Percentiles rank a stretch among this genome's conserved stretches.
These are phyloP conservation scores for Suillus hirtellus DNA, from an alignment of 768 basidiomycete species.

Conservation along the genomic window DNA sequence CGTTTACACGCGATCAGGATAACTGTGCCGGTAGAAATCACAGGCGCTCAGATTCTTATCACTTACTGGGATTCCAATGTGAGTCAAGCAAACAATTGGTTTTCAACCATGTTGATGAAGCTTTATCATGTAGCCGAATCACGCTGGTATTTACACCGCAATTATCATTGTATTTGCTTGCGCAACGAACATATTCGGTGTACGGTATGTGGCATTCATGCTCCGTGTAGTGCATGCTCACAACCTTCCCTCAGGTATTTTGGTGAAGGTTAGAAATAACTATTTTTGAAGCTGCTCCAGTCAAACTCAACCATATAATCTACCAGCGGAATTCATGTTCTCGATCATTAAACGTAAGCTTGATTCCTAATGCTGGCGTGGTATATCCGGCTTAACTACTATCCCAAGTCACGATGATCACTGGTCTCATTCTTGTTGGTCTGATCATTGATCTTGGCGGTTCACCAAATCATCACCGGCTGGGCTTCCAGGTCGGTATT, in stretches of 20 bases:
- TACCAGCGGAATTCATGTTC: constrained; percentile 62
- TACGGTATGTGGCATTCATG: constrained; percentile 40
- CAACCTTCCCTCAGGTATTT: constrained; percentile 45
- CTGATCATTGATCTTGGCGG: constrained; percentile 80
- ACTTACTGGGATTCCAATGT: constrained; percentile 72
- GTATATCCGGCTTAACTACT: constrained; percentile 10
- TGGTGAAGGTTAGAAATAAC: constrained; percentile 52
- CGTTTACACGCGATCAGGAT: constrained; percentile 39
- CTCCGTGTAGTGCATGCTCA: not conserved
- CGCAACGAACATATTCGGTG: constrained; percentile 69
- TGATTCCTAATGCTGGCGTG: not conserved
- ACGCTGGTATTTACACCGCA: constrained; percentile 57
- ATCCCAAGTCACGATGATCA: constrained; percentile 54
- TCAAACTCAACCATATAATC: not conserved
- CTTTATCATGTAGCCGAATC: constrained; percentile 37
- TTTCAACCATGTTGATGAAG: not conserved
- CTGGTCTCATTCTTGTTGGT: constrained; percentile 56
- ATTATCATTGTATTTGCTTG: constrained; percentile 59
- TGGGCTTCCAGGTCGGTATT: constrained; percentile 61
- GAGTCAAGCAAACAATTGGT: constrained; percentile 16
- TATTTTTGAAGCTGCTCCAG: not conserved
- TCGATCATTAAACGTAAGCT: constrained; percentile 62
- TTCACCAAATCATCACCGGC: constrained; percentile 62
- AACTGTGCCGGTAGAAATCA: constrained; percentile 71
- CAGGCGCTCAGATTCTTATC: constrained; percentile 68